Conservation (phyloP, 345 rosid species). For the Eucalyptus dawsonii region DNA sequence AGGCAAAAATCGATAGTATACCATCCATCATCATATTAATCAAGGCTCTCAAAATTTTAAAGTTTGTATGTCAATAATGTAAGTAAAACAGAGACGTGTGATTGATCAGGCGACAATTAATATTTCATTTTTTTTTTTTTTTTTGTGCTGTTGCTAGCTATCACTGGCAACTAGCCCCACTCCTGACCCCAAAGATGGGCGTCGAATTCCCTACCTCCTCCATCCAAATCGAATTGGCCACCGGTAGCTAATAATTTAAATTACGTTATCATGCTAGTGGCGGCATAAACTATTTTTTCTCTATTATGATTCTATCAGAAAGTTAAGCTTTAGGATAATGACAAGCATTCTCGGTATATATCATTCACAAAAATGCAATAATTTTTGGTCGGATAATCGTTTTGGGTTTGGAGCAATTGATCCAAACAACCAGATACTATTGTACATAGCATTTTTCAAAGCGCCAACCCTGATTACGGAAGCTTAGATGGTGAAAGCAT, state of each 20-base stretch:
- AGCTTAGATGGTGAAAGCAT: not conserved
- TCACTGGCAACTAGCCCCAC: not conserved
- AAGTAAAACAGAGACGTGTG: not conserved
- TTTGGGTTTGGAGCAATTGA: not conserved
- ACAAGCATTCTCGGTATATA: not conserved
- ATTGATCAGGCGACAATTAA: not conserved
- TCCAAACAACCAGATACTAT: not conserved
- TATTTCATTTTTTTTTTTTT: too few species aligned
- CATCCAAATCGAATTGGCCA: not conserved
- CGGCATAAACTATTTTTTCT: not conserved
- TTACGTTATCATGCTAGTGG: not conserved
- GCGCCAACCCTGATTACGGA: not conserved
- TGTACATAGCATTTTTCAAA: not conserved
- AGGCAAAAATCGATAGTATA: not conserved
- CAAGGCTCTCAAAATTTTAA: not conserved
- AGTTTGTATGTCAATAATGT: not conserved
- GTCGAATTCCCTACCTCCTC: not conserved
- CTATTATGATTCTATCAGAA: not conserved
- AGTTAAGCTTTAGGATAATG: not conserved
- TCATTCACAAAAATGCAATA: not conserved
- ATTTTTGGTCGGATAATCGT: not conserved
- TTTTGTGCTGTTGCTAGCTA: not conserved
- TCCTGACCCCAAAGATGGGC: not conserved
- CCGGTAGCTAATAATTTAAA: not conserved
- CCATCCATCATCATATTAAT: not conserved